Percentiles rank a stretch among this genome's conserved stretches.
These are phyloP conservation scores for Penicillium sp. DNA, from an alignment of 2,329 filamentous ascomycete genomes.

Conservation along the genomic window DNA sequence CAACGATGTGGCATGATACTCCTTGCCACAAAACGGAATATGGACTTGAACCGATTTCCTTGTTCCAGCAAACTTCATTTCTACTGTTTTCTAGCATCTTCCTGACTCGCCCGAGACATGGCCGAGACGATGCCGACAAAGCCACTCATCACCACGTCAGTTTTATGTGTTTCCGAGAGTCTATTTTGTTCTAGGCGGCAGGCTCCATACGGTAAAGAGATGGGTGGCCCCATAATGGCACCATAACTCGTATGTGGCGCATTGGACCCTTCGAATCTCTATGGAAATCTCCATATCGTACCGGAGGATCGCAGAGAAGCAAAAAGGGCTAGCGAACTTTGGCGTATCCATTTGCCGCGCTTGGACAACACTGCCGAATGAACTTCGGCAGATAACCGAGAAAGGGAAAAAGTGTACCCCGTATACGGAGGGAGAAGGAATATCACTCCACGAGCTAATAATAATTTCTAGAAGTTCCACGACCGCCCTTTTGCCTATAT, in stretches of 20 bases:
- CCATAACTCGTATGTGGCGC: background rate
- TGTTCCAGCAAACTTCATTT: background rate
- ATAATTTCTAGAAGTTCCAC: background rate
- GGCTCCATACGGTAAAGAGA: background rate
- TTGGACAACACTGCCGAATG: background rate
- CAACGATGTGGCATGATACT: background rate
- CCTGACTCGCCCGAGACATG: background rate
- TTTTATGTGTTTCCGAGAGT: background rate
- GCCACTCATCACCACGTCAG: background rate
- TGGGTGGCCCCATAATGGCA: background rate
- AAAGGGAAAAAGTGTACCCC: background rate
- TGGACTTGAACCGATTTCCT: background rate
- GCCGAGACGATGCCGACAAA: background rate
- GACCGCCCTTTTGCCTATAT: background rate
- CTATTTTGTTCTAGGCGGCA: background rate
- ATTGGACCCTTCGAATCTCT: background rate
- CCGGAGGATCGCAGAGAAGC: background rate
- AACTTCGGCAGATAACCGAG: background rate
- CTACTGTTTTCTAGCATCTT: background rate
- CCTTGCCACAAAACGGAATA: background rate
- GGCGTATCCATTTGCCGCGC: background rate
- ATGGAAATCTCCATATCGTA: background rate
- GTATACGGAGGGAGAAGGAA: background rate
- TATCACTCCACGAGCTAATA: background rate
- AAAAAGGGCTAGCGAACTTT: background rate